Evolutionary conservation across 2,329 filamentous ascomycete species (phyloP), one percentile per base, ranked within the genome.

Genomic region (Colletotrichum agaves): DNA sequence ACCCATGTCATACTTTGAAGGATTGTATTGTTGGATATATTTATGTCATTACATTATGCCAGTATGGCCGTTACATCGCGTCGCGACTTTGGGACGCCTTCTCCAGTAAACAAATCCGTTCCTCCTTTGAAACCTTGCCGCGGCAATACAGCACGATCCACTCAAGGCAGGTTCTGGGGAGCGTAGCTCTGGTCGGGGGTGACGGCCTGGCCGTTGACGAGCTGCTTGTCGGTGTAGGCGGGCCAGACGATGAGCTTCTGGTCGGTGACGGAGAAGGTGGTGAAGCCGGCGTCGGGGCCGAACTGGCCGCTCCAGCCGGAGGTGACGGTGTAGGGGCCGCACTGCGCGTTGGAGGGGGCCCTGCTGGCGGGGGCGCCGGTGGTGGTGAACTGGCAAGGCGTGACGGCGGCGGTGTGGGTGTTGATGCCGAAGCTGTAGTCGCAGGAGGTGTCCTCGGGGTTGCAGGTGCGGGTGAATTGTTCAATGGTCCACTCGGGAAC

Each of bases 241-340:
- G 86, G 85, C 77, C 78, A 88, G 68, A 81, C 74, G 63, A 88
- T 87, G 69, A 80, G 77, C 53, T 75, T 76, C 71, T 78, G 74
- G 75, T 86, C 78, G 52, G 82, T 80, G 60, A 88, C 82, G 19
- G 82, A 78, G 31, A 88, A 76, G 21, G 83, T 86, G 23, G 85
- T 87, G 79, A 87, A 88, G 71, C 84, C 86, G 27, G 83, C 78
- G 69, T 75, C 82, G 12, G 76, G 64, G 56, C 85, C 86, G 70
- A 88, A 88, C 72, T 86, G 81, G 73, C 80, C 85, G 74, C 81
- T 85, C 85, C 85, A 88, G 78, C 84, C 83, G 2, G 82, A 82
- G 57, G 83, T 84, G 73, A 88, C 72, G 69, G 80, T 84, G 79
- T 80, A 88, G 65, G 73, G 73, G 43, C 85, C 85, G 78, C 84